Evolutionary conservation across 768 basidiomycete genomes (phyloP), one percentile per base, ranked within the genome.

Genomic region (Chalciporus chontae): DNA sequence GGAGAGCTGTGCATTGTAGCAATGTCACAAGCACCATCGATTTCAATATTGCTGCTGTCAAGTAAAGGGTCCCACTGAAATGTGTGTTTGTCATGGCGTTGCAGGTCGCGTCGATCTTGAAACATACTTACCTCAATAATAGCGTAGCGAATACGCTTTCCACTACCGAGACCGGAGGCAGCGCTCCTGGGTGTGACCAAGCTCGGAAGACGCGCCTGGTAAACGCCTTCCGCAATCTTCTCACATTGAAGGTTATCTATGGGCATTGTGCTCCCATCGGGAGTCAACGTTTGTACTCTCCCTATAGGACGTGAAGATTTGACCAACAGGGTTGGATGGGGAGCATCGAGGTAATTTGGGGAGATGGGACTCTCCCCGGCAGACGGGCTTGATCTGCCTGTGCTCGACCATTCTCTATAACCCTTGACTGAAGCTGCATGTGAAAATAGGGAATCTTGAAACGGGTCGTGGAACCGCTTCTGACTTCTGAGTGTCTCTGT

Each of bases 31-130:
- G 54, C 61, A 89, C 90, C 89, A 52, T 81, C 73, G 29, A 87
- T 90, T 56, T 87, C 90, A 43, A 94, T 84, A 58, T 94, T 92
- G 62, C 89, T 92, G 61, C 90, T 92, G 58, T 94, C 94, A 43
- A 95, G 69, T 13, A 96, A 70, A 1, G 89, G 87, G 63, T 86
- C 77, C 88, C 94, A 94, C 88, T 94, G 54, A 34, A 1, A 26
- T 19, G 9, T 40, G 43, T 27, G 37, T 51, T 52, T 42, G 37
- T 32, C 21, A 50, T 31, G 15, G 34, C n/a, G 14, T n/a, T 13
- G 24, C 24, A 43, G 39, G 31, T 23, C 47, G 9, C 31, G 19
- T 36, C n/a, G 31, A 45, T 5, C 29, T n/a, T 14, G 23, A 18
- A 17, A 61, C 65, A 41, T 54, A 89, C 21, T 21, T 21, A 21